These are phyloP conservation scores for Schizophyllum commune DNA, from an alignment of 1,284 basidiomycete genomes.

Conservation along the genomic window DNA sequence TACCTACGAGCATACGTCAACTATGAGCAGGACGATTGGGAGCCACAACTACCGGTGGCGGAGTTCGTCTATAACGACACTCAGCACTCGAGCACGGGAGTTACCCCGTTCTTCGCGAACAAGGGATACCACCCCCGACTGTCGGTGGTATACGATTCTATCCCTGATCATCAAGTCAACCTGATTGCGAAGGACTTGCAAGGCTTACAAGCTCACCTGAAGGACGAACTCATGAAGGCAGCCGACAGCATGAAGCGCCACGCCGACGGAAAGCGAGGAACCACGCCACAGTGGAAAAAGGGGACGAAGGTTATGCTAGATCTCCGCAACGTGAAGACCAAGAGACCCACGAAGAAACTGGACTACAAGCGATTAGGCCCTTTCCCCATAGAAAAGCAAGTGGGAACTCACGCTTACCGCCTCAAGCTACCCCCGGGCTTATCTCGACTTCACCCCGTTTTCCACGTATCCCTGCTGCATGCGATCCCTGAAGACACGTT, in stretches of 20 bases:
- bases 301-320: too few species aligned
- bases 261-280: too few species aligned
- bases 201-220: too few species aligned
- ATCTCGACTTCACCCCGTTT: constrained; percentile 27
- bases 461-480: constrained; percentile 32
- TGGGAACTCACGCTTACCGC: constrained; percentile 17
- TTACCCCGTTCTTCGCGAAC: constrained; percentile 14
- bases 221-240: too few species aligned
- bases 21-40: neutral
- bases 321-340: neutral
- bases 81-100: constrained; percentile 16
- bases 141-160: too few species aligned
- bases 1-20: constrained; percentile 2
- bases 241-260: too few species aligned
- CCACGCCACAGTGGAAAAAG: too few species aligned
- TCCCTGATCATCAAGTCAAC: too few species aligned
- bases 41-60: constrained; percentile 15
- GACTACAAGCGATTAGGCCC: constrained; percentile 29
- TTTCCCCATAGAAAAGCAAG: constrained; percentile 20
- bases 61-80: constrained; percentile 26
- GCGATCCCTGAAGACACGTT: too few species aligned
- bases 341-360: constrained; percentile 12
- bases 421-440: constrained; percentile 26
- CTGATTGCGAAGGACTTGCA: too few species aligned
- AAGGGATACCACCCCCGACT: constrained; percentile 14